Percentiles rank a stretch among this genome's conserved stretches.
Conservation (phyloP, 805 yeast species). For the Zygoascus flipseniorum region DNA sequence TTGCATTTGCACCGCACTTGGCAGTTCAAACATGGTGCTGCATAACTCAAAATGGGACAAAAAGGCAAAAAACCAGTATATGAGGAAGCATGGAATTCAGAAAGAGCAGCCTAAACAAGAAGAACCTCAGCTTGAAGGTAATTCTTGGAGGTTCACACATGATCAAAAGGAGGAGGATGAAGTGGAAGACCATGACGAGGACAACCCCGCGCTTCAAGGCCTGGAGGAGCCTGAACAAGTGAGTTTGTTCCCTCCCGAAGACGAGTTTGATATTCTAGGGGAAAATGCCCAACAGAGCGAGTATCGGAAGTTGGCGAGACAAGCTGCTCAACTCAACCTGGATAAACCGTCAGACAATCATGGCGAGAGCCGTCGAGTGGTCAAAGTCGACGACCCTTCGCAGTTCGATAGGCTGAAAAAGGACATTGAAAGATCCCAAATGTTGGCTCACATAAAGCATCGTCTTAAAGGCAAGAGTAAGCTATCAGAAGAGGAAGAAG, state of each 20-base stretch:
- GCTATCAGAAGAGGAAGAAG: slow-evolving; percentile 8
- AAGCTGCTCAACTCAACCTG: slow-evolving; percentile 1
- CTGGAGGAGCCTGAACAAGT: not conserved
- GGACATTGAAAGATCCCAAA: slow-evolving; percentile 13
- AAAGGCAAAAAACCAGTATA: slow-evolving; percentile 35
- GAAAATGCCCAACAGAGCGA: slow-evolving; percentile 7
- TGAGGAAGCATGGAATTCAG: slow-evolving; percentile 36
- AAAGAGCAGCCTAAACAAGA: not conserved
- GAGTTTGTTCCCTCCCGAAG: slow-evolving; percentile 11
- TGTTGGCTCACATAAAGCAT: slow-evolving; percentile 9
- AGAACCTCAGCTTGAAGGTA: not conserved
- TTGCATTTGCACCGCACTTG: too few species aligned
- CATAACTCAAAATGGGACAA: slow-evolving; percentile 48
- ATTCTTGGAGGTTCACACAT: slow-evolving; percentile 1
- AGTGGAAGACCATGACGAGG: not conserved
- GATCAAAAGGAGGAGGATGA: slow-evolving; percentile 3
- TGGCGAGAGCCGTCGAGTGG: not conserved
- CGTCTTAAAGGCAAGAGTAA: slow-evolving; percentile 9
- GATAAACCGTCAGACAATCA: not conserved
- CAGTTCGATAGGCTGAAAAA: slow-evolving; percentile 12
- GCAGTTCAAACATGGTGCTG: slow-evolving; percentile 34
- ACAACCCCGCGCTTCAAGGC: not conserved
- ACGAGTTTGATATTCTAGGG: not conserved
- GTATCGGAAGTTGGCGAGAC: not conserved
- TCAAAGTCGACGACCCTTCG: slow-evolving; percentile 5